Evolutionary conservation across 345 rosid species (phyloP), one percentile per base, ranked within the genome.

Genomic region (Citrus cavaleriei): DNA sequence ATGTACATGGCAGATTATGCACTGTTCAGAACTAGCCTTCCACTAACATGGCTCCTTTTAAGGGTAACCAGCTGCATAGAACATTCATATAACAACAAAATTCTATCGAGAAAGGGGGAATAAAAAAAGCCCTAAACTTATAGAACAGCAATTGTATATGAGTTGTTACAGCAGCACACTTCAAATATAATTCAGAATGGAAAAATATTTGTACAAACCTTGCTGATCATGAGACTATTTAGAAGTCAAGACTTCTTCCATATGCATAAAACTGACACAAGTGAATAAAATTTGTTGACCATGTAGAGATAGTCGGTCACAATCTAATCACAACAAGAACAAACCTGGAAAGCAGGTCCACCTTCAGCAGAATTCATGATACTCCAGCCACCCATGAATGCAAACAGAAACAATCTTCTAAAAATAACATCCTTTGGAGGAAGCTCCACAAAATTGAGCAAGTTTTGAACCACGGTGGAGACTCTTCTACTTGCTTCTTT

Each of bases 341-440:
- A 77, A 81, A 96, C 99, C 98, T 96, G 98, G 83, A 96, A 96
- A 16, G 98, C 99, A 80, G 99, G 99, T 79, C 99, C 99, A 75
- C 97, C 95, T 84, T 94, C 99, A 1, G 98, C 93, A 65, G 98
- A 91, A 85, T 93, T 96, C 92, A 91, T 89, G 83, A 96, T 94
- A 84, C 99, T 96, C 99, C 99, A 96, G 81, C 94, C 98, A 86
- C 93, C 99, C 98, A 96, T 90, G 90, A 94, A 94, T 9, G 98
- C 98, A 81, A 96, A 96, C 58, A 94, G 98, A 78, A 94, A 91
- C 27, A 96, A 87, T 85, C 99, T 92, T 87, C 98, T 88, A 81
- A 93, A 94, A 14, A 96, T 90, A 77, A 95, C 90, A 38, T 94
- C 98, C 81, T 83, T 65, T 0, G 95, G 93, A 81, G 98, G 98